Evolutionary conservation across 768 basidiomycete species (phyloP).

Genomic region (Serendipita sp.): DNA sequence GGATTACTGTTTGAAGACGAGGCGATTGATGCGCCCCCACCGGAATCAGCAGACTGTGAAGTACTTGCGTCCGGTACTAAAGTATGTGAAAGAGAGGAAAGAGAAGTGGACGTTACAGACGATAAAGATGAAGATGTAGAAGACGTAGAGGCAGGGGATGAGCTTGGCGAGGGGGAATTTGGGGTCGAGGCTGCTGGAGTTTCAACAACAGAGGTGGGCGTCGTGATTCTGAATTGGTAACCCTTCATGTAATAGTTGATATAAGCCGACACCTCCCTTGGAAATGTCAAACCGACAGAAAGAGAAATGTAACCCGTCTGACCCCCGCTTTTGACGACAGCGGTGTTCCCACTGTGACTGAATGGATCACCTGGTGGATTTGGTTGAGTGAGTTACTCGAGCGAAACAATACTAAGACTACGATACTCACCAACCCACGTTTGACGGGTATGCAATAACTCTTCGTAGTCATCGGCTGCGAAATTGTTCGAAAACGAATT

Average conservation of each 20-base stretch:
- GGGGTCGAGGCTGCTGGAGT: background rate
- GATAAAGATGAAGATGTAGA: background rate
- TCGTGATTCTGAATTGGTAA: background rate
- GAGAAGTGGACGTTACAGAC: background rate
- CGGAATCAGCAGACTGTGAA: background rate
- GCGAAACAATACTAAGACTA: background rate
- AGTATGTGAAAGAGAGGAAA: background rate
- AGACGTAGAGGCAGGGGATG: background rate
- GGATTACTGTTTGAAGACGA: background rate
- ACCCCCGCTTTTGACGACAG: background rate
- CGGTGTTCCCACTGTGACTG: background rate
- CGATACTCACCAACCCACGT: background rate
- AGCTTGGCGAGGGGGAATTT: background rate
- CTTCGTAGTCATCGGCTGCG: background rate
- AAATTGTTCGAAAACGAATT: background rate
- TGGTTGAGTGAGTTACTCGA: background rate
- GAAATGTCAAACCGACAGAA: background rate
- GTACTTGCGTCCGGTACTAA: background rate
- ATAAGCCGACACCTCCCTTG: background rate
- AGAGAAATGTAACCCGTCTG: background rate
- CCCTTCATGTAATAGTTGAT: background rate
- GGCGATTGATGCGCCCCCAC: background rate
- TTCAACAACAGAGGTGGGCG: background rate
- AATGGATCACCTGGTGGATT: background rate
- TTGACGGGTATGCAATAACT: background rate